A percentile compares a stretch with the other conserved stretches of the same genome.
phyloP scores from a whole-genome alignment of 2,329 filamentous ascomycete genomes.

The Pseudogymnoascus sp. region DNA sequence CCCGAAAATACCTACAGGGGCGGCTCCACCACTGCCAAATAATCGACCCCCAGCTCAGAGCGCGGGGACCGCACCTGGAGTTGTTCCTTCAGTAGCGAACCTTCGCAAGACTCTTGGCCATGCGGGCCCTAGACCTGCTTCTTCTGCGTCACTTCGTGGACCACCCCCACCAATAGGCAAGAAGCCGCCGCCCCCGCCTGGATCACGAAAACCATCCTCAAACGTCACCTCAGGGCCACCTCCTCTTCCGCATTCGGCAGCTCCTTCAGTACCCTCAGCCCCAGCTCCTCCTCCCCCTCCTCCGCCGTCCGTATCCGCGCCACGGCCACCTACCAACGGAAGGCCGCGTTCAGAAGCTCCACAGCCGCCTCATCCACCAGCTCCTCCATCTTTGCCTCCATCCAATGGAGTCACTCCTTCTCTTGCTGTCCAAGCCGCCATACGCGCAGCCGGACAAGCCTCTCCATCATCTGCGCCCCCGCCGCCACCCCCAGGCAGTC shows the following conservation, averaged over 20 bases:
- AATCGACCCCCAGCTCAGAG: slow-evolving; percentile 42
- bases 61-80: slow-evolving; percentile 40
- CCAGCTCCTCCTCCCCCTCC: slow-evolving; percentile 31
- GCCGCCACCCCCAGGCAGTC: slow-evolving; percentile 35
- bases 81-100: slow-evolving; percentile 48
- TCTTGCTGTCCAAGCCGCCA: slow-evolving; percentile 38
- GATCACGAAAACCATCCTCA: slow-evolving; percentile 49
- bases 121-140: slow-evolving; percentile 47
- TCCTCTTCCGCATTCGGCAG: slow-evolving; percentile 31
- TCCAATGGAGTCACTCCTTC: slow-evolving; percentile 27
- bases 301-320: slow-evolving; percentile 21
- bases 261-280: slow-evolving; percentile 30
- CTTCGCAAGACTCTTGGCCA: slow-evolving; percentile 49
- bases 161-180: slow-evolving; percentile 74
- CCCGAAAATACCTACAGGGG: slow-evolving; percentile 51
- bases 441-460: slow-evolving; percentile 37
- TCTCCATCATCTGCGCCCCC: slow-evolving; percentile 32
- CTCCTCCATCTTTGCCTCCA: slow-evolving; percentile 31
- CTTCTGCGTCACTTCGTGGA: slow-evolving; percentile 51
- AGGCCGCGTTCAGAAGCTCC: slow-evolving; percentile 19
- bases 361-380: slow-evolving; percentile 27
- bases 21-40: slow-evolving; percentile 52
- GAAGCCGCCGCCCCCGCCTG: slow-evolving; percentile 58
- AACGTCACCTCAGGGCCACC: slow-evolving; percentile 38
- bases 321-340: slow-evolving; percentile 22